Conservation (phyloP, 108 stramenopile species). For the Cyclotella baltica region DNA sequence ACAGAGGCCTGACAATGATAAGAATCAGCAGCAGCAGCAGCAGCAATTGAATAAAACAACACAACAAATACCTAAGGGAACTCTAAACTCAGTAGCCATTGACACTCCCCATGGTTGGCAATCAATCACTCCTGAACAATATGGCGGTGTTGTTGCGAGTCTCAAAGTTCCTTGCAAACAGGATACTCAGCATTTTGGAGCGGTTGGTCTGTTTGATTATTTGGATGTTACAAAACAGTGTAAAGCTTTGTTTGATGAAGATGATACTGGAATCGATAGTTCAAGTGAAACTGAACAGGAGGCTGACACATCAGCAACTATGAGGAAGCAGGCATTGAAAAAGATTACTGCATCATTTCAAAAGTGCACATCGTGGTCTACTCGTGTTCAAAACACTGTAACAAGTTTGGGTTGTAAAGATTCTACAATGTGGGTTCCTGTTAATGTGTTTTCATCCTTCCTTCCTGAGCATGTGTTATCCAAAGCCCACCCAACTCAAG, state of each 20-base stretch:
- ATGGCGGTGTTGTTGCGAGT: constrained; percentile 51
- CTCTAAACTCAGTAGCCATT: constrained; percentile 59
- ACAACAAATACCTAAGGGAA: constrained; percentile 54
- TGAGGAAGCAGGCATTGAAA: constrained; percentile 30
- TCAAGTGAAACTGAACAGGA: neutral
- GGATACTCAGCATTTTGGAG: constrained; percentile 17
- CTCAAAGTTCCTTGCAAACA: neutral
- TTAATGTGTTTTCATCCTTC: constrained; percentile 15
- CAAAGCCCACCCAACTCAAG: neutral
- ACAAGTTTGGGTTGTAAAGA: neutral
- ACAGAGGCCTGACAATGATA: constrained; percentile 11
- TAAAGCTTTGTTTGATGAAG: constrained; percentile 22
- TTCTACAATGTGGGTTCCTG: constrained; percentile 1
- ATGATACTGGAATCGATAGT: neutral
- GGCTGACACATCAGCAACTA: neutral
- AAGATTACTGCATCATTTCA: constrained; percentile 32
- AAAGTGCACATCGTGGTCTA: constrained; percentile 16
- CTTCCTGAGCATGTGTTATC: constrained; percentile 13
- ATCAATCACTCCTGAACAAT: constrained; percentile 61
- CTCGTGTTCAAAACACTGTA: neutral
- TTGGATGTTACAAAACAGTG: constrained; percentile 28
- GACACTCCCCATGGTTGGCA: constrained; percentile 83
- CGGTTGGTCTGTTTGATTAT: constrained; percentile 52
- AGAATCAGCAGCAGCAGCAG: constrained; percentile 26
- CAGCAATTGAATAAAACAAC: no score